These are phyloP conservation scores for Avena atlantica DNA, from an alignment of 176 grass and related monocot species.

Conservation along the genomic window DNA sequence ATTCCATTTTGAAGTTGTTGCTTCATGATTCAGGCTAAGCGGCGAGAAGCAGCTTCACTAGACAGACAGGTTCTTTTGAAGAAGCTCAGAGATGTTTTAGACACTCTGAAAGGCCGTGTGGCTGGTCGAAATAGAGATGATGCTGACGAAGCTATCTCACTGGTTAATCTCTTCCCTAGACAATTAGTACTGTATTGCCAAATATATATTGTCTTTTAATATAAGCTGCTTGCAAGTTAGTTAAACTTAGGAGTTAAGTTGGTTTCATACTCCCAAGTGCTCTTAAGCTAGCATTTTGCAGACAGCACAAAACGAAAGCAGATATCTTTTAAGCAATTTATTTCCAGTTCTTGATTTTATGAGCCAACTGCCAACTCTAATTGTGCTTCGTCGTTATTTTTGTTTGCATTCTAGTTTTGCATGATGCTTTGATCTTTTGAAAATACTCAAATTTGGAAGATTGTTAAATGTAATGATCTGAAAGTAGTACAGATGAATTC, in stretches of 20 bases:
- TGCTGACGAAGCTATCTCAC: constrained; percentile 94
- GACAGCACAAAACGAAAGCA: background rate
- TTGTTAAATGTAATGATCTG: background rate
- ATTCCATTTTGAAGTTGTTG: constrained; percentile 35
- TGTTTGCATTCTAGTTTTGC: background rate
- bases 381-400: background rate
- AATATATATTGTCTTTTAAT: constrained; percentile 12
- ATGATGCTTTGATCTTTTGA: constrained; percentile 10
- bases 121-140: constrained; percentile 97
- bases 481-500: constrained; percentile 18
- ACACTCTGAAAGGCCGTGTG: constrained; percentile 85
- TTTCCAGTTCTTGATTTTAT: background rate
- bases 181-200: background rate
- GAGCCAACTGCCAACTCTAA: background rate
- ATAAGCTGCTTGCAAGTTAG: constrained; percentile 13
- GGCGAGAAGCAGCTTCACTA: constrained; percentile 87
- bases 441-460: constrained; percentile 16
- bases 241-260: background rate
- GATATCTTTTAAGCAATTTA: background rate
- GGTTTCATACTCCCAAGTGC: background rate
- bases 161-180: constrained; percentile 58
- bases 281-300: background rate
- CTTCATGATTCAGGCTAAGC: constrained; percentile 74
- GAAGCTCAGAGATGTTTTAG: constrained; percentile 93
- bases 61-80: constrained; percentile 96